Evolutionary conservation across 1,139 yeast species (phyloP), one percentile per base, ranked within the genome.

Genomic region (Nakaseomyces nivariensis): DNA sequence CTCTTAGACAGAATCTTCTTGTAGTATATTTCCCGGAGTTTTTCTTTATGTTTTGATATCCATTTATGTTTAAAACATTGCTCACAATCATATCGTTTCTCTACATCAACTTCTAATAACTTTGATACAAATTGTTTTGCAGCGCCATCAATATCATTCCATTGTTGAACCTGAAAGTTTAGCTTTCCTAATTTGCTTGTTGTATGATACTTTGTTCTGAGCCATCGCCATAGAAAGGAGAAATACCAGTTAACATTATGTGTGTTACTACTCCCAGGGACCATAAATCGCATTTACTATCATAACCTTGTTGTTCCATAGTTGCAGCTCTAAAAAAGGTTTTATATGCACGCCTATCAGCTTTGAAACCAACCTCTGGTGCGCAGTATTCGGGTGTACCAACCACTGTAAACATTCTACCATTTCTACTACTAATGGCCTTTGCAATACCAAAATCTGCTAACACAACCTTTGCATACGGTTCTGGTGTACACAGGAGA

Each of bases 401-500:
- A 1, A 79, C 83, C 2, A 78, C 70, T 0, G 86, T 77, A 47
- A 69, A 72, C 72, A 80, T 74, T 52, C 82, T 64, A 26, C 56
- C 47, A 49, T 64, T 60, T 13, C 57, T 55, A 5, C 67, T 60
- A 4, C 67, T 58, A 11, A 67, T 52, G 22, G 63, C 62, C 57
- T 76, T 77, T 0, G 88, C 85, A 49, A 78, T 76, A 0, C 88
- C 88, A 67, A 82, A 82, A 66, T 82, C 89, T 10, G 85, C 83
- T 17, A 82, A 59, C 1, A 77, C 73, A 11, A 81, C 64, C 52
- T 73, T 71, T 0, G 83, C 67, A 46, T 73, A 75, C 1, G 79
- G 77, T 22, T 72, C 67, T 0, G 85, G 83, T 0, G 75, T 63
- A 33, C 71, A 72, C 46, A 80, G 63, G 31, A 82, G 62, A 8